Percentiles rank a stretch among this genome's conserved stretches.
These are phyloP conservation scores for Acanthamoeba healyi DNA, from an alignment of 208 protist species.

Conservation along the genomic window DNA sequence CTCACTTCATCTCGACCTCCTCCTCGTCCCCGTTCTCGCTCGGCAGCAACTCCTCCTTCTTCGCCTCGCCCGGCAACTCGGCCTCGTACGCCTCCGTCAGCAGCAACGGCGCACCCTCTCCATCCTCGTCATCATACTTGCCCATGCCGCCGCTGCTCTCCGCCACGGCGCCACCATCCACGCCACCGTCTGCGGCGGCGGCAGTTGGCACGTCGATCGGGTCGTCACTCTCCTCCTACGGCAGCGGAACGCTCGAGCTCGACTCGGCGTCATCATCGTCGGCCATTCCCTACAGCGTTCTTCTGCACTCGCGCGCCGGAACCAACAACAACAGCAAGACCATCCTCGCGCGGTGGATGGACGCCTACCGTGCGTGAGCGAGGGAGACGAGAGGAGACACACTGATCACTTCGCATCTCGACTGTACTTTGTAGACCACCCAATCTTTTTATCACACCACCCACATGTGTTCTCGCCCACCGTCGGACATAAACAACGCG, in stretches of 20 bases:
- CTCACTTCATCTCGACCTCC: not conserved
- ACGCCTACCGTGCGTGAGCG: slow-evolving; percentile 10
- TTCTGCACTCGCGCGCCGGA: not conserved
- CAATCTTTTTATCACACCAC: no score
- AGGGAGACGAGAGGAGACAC: no score
- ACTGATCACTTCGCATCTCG: no score
- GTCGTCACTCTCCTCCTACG: not conserved
- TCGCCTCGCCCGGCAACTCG: not conserved
- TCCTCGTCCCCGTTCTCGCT: not conserved
- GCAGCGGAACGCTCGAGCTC: not conserved
- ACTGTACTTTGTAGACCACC: no score
- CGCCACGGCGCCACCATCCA: no score
- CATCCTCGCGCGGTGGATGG: slow-evolving; percentile 2
- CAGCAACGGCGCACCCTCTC: not conserved
- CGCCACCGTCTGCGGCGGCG: not conserved
- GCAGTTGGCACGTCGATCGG: not conserved
- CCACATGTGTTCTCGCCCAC: no score
- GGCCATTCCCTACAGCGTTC: slow-evolving; percentile 3
- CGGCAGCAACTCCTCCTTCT: not conserved
- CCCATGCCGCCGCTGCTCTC: no score
- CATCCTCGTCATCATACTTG: not conserved
- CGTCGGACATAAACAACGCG: slow-evolving; percentile 8
- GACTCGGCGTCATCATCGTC: not conserved
- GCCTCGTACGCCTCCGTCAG: not conserved
- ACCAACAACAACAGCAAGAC: not conserved